A percentile compares a stretch with the other conserved stretches of the same genome.
These are phyloP conservation scores for Daldinia childiae DNA, from an alignment of 495 filamentous ascomycete species.

Conservation along the genomic window DNA sequence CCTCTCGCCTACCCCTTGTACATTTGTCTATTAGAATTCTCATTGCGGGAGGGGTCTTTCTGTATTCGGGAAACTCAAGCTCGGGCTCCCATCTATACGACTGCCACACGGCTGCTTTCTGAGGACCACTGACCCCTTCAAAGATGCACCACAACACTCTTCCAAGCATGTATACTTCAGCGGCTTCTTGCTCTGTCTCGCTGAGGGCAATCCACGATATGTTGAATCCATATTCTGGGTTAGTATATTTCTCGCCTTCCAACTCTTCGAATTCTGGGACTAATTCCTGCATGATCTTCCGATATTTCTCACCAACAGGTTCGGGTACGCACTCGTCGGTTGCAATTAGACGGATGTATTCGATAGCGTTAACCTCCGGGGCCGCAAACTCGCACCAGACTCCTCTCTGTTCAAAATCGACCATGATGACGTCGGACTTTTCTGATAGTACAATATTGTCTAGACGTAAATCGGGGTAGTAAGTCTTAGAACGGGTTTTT, in stretches of 20 bases:
- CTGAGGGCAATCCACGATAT: slow-evolving; percentile 56
- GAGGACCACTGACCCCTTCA: slow-evolving; percentile 58
- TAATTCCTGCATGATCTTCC: slow-evolving; percentile 46
- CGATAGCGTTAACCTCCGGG: slow-evolving; percentile 60
- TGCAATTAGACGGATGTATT: slow-evolving; percentile 56
- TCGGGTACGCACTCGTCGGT: slow-evolving; percentile 46
- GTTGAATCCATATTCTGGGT: slow-evolving; percentile 56
- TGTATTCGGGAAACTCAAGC: slow-evolving; percentile 57
- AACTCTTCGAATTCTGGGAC: slow-evolving; percentile 53
- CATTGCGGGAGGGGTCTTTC: slow-evolving; percentile 50
- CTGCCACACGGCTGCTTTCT: slow-evolving; percentile 59
- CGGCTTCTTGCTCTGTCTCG: slow-evolving; percentile 56
- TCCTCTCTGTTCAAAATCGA: slow-evolving; percentile 63
- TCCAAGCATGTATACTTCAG: slow-evolving; percentile 63
- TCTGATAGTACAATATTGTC: slow-evolving; percentile 60
- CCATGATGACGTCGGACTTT: slow-evolving; percentile 53
- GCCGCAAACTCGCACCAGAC: slow-evolving; percentile 62
- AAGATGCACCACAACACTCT: slow-evolving; percentile 63
- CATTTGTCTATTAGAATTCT: slow-evolving; percentile 55
- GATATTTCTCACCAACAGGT: slow-evolving; percentile 46
- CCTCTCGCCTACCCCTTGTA: slow-evolving; percentile 52
- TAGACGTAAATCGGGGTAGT: slow-evolving; percentile 60
- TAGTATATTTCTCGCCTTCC: slow-evolving; percentile 48
- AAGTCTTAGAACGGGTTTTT: slow-evolving; percentile 48
- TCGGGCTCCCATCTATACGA: slow-evolving; percentile 59